A percentile compares a stretch with the other conserved stretches of the same genome.
These are phyloP conservation scores for Phytophthora cajani DNA, from an alignment of 352 stramenopile genomes.

Conservation along the genomic window DNA sequence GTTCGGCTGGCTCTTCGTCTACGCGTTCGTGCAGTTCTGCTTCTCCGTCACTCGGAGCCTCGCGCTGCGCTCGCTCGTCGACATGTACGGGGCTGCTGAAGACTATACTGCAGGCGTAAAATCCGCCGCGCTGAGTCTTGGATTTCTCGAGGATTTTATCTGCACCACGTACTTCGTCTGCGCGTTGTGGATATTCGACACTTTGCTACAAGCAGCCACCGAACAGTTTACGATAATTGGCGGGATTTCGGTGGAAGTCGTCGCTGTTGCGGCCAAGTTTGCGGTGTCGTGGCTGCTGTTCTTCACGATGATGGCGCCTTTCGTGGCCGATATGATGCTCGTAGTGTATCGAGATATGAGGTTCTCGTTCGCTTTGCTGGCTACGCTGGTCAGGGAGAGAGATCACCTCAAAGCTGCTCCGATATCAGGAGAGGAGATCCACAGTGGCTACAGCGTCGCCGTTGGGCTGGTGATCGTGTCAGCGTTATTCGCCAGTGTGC, in stretches of 20 bases:
- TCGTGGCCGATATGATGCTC: constrained; percentile 41
- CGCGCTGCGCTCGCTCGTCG: constrained; percentile 23
- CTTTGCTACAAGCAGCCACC: not conserved
- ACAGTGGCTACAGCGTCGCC: constrained; percentile 24
- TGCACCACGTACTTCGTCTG: constrained; percentile 37
- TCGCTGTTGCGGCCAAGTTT: not conserved
- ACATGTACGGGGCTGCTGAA: constrained; percentile 20
- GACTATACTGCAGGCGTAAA: constrained; percentile 22
- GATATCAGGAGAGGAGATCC: constrained; percentile 35
- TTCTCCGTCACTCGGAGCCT: constrained; percentile 28
- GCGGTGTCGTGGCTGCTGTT: constrained; percentile 25
- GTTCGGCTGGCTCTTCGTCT: constrained; percentile 29
- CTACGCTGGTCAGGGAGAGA: constrained; percentile 26
- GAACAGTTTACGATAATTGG: not conserved
- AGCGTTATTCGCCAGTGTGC: constrained; percentile 8
- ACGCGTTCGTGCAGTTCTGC: constrained; percentile 22
- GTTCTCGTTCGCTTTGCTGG: constrained; percentile 41
- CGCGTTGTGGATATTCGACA: constrained; percentile 31
- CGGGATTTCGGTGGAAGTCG: not conserved
- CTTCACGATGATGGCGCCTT: constrained; percentile 23
- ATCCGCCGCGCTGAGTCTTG: constrained; percentile 23
- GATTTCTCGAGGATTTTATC: constrained; percentile 36
- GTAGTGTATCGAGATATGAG: constrained; percentile 38
- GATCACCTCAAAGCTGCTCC: constrained; percentile 37
- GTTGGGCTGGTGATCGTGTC: constrained; percentile 14